Evolutionary conservation across 1,284 basidiomycete genomes (phyloP).

Genomic region (Leccinum ponderosum): DNA sequence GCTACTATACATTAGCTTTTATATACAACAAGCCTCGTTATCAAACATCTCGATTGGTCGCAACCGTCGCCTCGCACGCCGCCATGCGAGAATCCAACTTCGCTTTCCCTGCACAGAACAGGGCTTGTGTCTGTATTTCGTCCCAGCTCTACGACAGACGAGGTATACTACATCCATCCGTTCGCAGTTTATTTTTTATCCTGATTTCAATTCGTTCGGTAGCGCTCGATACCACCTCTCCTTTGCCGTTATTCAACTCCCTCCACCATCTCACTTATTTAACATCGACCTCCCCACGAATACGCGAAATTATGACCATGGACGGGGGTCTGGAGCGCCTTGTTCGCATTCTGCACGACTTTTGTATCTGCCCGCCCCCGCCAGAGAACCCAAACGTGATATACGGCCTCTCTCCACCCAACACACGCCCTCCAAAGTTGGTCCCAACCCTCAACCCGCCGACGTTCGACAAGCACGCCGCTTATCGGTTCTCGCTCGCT

Average conservation of each 20-base stretch:
- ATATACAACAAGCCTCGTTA: background rate
- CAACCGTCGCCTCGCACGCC: conserved; percentile 20
- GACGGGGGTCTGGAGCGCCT: conserved; percentile 97
- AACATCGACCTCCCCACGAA: conserved; percentile 95
- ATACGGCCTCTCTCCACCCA: conserved; percentile 70
- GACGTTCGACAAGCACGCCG: conserved; percentile 78
- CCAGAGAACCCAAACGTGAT: conserved; percentile 72
- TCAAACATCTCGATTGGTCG: conserved; percentile 22
- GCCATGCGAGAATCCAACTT: conserved; percentile 97
- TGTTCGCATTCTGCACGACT: conserved; percentile 89
- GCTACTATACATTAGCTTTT: background rate
- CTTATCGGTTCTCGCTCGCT: conserved; percentile 86
- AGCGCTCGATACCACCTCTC: conserved; percentile 94
- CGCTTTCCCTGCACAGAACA: conserved; percentile 92
- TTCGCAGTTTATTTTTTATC: conserved; percentile 9
- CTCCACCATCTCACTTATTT: conserved; percentile 97
- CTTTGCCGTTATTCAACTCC: conserved; percentile 94
- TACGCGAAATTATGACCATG: conserved; percentile 97
- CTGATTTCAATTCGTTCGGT: conserved; percentile 19
- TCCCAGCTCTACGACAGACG: conserved; percentile 94
- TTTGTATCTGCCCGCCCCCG: conserved; percentile 74
- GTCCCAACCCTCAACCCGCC: conserved; percentile 64
- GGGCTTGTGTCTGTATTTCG: conserved; percentile 94
- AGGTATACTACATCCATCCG: conserved; percentile 56
- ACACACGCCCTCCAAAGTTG: conserved; percentile 51